Evolutionary conservation across 2,329 filamentous ascomycete species (phyloP), one percentile per base, ranked within the genome.

Genomic region (Endoconidiophora laricicola): DNA sequence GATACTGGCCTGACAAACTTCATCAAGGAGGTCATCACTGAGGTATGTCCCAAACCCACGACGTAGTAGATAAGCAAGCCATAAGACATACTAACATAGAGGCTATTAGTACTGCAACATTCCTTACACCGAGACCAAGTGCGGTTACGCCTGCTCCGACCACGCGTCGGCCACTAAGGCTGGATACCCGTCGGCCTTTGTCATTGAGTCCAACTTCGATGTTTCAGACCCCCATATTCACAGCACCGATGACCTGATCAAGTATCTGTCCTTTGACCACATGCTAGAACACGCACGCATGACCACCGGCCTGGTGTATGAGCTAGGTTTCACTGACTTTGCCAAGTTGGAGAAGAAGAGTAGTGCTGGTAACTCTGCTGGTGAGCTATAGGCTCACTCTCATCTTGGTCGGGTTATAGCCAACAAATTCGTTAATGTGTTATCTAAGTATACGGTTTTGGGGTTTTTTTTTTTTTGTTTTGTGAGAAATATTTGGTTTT

Each of bases 1-100:
- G 83, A 95, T 62, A 69, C 79, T 2, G 79, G 74, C 49, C 70
- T 96, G 57, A 96, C 90, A 4, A 71, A 74, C 6, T 96, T 95
- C 64, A 90, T 95, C 71, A 94, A 94, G 72, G 75, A 81, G 58
- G 76, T 94, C 54, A 83, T 95, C 56, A 81, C 78, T 29, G 77
- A 77, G 58, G 73, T 74, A 65, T 57, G 66, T 43, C 10, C 29
- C 9, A 33, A 18, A 24, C 6, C 18, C n/a, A 6, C 20, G n/a
- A 39, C 20, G 20, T 22, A 12, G 29, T 12, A 4, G 29, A 33
- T 33, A 33, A 33, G 20, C n/a, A 2, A 18, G 4, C 12, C 29
- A 23, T 20, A 1, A 1, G 37, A 33, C 38, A 9, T 36, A 3
- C 33, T 41, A 24, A 14, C 7, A 20, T 26, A 14, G 20, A 6